Conservation (phyloP, 148 eudicot genomes). For the Nepenthes mirabilis region DNA sequence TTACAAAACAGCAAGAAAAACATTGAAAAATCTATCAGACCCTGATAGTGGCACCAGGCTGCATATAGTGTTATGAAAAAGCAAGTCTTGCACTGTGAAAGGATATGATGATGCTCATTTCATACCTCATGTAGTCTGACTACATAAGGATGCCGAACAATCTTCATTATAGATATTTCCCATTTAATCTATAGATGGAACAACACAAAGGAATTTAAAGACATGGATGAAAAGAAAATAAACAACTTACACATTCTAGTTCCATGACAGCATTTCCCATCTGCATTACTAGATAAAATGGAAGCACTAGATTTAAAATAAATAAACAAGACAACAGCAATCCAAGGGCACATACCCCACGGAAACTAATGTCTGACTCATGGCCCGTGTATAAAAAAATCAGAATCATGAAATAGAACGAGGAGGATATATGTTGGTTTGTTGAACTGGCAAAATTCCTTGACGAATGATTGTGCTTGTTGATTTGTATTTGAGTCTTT, state of each 20-base stretch:
- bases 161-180: constrained; percentile 97
- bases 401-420: no score
- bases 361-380: no score
- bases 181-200: constrained; percentile 60
- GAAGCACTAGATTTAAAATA: no score
- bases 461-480: no score
- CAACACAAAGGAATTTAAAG: constrained; percentile 9
- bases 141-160: constrained; percentile 85
- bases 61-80: neutral
- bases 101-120: neutral
- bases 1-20: constrained; percentile 3
- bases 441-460: no score
- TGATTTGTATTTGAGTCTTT: no score
- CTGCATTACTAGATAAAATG: no score
- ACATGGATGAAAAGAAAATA: neutral
- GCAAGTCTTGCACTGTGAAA: constrained; percentile 1
- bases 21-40: constrained; percentile 3
- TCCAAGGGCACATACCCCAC: no score
- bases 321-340: no score
- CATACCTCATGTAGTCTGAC: constrained; percentile 83
- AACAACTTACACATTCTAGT: neutral
- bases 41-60: neutral
- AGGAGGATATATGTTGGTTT: no score
- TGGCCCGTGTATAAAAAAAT: no score
- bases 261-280: no score